phyloP scores from a whole-genome alignment of 495 filamentous ascomycete genomes.

The Pseudoneurospora amorphoporcata region DNA sequence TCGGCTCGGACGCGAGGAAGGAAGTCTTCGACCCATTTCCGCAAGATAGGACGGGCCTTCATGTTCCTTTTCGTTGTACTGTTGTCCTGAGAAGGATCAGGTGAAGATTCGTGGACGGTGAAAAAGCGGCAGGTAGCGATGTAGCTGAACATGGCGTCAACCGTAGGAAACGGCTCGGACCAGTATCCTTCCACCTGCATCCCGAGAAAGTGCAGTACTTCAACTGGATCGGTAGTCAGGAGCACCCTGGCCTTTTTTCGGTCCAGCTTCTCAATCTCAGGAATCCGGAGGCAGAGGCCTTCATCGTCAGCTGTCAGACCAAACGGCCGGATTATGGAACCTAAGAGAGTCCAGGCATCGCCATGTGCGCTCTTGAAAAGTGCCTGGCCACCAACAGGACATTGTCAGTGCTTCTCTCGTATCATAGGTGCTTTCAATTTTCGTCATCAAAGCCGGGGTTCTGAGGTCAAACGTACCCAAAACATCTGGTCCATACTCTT shows the following conservation, averaged over 20 bases:
- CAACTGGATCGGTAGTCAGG: slow-evolving; percentile 42
- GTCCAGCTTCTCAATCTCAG: slow-evolving; percentile 48
- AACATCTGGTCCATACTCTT: slow-evolving; percentile 27
- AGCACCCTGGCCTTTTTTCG: slow-evolving; percentile 44
- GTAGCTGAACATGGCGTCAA: slow-evolving; percentile 48
- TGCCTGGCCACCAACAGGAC: slow-evolving; percentile 10
- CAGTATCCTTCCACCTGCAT: slow-evolving; percentile 33
- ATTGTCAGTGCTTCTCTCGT: background rate
- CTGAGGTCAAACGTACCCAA: slow-evolving; percentile 33
- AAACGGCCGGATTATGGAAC: slow-evolving; percentile 46
- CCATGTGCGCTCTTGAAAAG: slow-evolving; percentile 53
- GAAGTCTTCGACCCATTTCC: slow-evolving; percentile 44
- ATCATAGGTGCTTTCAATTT: background rate
- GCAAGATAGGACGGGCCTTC: slow-evolving; percentile 36
- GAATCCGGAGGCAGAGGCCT: slow-evolving; percentile 50
- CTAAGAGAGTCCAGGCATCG: slow-evolving; percentile 57
- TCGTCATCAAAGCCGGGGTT: background rate
- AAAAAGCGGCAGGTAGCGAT: slow-evolving; percentile 44
- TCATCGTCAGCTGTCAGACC: slow-evolving; percentile 52
- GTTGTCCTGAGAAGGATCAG: slow-evolving; percentile 11
- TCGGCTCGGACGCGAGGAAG: slow-evolving; percentile 31
- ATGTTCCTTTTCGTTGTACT: slow-evolving; percentile 40
- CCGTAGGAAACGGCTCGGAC: slow-evolving; percentile 35
- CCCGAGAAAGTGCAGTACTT: slow-evolving; percentile 49
- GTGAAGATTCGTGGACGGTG: slow-evolving; percentile 16